Percentiles rank a stretch among this genome's conserved stretches.
Evolutionary conservation across 352 stramenopile genomes (phyloP).

Genomic region (Globisporangium paddicum): DNA sequence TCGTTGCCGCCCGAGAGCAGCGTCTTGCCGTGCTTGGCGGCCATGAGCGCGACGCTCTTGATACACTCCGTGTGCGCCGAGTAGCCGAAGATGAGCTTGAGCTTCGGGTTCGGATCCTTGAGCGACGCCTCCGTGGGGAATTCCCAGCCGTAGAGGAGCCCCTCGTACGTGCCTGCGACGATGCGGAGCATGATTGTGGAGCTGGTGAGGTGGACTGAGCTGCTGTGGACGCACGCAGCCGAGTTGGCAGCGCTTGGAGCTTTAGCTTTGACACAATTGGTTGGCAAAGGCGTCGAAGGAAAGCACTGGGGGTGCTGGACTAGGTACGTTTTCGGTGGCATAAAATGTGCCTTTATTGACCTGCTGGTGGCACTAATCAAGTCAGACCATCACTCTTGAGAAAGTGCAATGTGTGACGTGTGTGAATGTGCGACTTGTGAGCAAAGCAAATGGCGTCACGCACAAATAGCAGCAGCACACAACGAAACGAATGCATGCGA

Average conservation of each 20-base stretch:
- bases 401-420: conserved; percentile 31
- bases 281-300: conserved; percentile 24
- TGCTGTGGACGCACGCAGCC: background rate
- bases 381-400: background rate
- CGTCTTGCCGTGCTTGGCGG: conserved; percentile 73
- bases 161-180: conserved; percentile 82
- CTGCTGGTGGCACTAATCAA: conserved; percentile 18
- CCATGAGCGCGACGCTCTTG: conserved; percentile 82
- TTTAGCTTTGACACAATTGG: conserved; percentile 3
- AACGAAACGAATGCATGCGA: conserved; percentile 7
- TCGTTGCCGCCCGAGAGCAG: conserved; percentile 79
- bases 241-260: background rate
- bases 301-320: too few species aligned
- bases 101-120: conserved; percentile 33
- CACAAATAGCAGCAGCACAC: background rate
- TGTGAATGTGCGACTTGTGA: conserved; percentile 45
- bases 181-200: conserved; percentile 57
- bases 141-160: conserved; percentile 84
- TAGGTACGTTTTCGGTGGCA: conserved; percentile 30
- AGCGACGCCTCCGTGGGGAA: conserved; percentile 24
- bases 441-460: background rate
- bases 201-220: background rate
- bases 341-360: background rate
- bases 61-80: conserved; percentile 81
- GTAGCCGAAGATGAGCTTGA: conserved; percentile 87